Evolutionary conservation across 2,329 filamentous ascomycete species (phyloP).

Genomic region (Chlorencoelia australis): DNA sequence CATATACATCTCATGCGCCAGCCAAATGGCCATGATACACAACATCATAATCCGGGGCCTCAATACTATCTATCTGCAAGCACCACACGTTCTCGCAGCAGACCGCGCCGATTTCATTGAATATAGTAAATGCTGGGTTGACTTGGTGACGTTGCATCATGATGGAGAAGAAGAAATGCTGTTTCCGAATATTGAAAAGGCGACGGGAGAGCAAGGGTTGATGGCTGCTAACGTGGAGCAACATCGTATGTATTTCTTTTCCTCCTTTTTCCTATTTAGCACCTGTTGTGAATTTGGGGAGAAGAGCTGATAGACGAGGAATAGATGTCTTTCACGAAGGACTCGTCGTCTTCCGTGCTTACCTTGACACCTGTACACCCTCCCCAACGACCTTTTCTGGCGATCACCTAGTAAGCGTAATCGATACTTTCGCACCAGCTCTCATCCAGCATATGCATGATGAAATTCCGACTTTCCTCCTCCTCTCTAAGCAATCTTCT

Average conservation of each 20-base stretch:
- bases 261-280: too few species aligned
- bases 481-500: constrained; percentile 1
- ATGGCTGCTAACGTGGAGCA: background rate
- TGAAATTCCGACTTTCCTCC: constrained; percentile 1
- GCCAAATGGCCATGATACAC: background rate
- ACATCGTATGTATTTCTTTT: too few species aligned
- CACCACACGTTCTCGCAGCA: constrained; percentile 23
- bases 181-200: background rate
- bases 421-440: constrained; percentile 1
- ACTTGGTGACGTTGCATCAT: too few species aligned
- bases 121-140: background rate
- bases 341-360: constrained; percentile 6
- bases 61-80: constrained; percentile 22
- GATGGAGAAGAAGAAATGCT: background rate
- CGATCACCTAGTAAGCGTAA: constrained; percentile 2
- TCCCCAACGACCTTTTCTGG: constrained; percentile 6
- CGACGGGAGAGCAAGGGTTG: background rate
- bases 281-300: too few species aligned
- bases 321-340: constrained; percentile 12
- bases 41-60: constrained; percentile 4
- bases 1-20: too few species aligned
- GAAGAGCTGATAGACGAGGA: too few species aligned
- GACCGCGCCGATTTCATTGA: constrained; percentile 4
- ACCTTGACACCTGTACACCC: constrained; percentile 2
- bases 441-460: constrained; percentile 2